Conservation (phyloP, 2,329 filamentous ascomycete genomes). For the Mariannaea elegans region DNA sequence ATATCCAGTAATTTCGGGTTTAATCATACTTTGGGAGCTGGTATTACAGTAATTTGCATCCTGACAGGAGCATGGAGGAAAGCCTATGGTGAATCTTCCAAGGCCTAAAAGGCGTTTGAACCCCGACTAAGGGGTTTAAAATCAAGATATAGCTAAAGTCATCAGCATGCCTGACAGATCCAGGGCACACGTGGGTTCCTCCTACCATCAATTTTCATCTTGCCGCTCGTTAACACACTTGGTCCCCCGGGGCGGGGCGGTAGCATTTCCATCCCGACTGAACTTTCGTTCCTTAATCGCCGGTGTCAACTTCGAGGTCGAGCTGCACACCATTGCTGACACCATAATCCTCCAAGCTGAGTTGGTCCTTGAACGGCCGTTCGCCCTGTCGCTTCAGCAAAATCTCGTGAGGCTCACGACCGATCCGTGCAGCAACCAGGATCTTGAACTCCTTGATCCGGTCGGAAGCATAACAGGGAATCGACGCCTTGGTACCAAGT, state of each 20-base stretch:
- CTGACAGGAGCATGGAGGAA: neutral
- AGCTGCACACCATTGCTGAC: conserved; percentile 86
- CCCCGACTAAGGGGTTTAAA: neutral
- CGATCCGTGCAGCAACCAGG: conserved; percentile 88
- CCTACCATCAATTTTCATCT: neutral
- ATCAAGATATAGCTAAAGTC: neutral
- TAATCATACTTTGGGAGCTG: too few species aligned
- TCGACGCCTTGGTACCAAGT: conserved; percentile 93
- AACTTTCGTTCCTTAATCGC: conserved; percentile 54
- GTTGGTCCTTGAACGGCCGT: conserved; percentile 89
- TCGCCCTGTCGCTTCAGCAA: conserved; percentile 92
- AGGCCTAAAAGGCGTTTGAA: neutral
- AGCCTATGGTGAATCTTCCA: neutral
- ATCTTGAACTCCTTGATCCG: conserved; percentile 88
- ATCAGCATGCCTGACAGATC: neutral
- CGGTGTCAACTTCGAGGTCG: conserved; percentile 69
- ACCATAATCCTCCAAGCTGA: conserved; percentile 92
- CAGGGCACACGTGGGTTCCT: neutral
- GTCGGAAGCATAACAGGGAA: conserved; percentile 88
- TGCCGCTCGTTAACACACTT: neutral
- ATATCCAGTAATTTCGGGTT: too few species aligned
- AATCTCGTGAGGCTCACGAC: conserved; percentile 89
- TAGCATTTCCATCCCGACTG: neutral
- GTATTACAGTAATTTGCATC: too few species aligned
- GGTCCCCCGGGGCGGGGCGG: neutral